These are phyloP conservation scores for Apium graveolens DNA, from an alignment of 129 eudicot species.

Conservation along the genomic window DNA sequence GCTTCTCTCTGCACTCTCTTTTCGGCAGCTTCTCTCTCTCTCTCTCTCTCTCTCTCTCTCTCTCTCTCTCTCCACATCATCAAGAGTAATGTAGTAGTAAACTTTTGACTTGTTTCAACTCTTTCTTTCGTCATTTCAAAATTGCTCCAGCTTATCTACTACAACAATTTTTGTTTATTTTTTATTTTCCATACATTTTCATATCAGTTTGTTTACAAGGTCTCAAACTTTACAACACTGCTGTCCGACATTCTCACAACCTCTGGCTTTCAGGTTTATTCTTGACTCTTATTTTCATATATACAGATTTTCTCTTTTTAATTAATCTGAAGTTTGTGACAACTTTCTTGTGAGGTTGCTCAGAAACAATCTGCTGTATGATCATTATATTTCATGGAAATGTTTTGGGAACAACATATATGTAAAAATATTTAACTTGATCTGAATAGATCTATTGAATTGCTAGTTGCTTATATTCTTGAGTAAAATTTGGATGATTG, in stretches of 20 bases:
- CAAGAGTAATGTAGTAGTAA: conserved; percentile 1
- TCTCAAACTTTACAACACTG: neutral
- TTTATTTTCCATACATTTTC: neutral
- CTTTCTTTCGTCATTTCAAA: conserved; percentile 4
- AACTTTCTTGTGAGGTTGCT: neutral
- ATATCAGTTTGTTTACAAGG: neutral
- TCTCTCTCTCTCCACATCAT: neutral
- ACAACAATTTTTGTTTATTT: too few species aligned
- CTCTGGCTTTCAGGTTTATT: neutral
- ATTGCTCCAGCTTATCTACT: neutral
- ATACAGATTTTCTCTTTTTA: neutral
- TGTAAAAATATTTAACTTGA: neutral
- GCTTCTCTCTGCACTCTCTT: neutral
- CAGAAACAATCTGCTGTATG: neutral
- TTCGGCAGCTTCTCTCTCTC: neutral
- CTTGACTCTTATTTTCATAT: neutral
- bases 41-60: neutral
- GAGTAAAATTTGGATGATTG: neutral
- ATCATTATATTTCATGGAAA: neutral
- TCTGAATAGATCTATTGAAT: neutral
- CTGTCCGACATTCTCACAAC: neutral
- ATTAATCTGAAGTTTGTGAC: neutral
- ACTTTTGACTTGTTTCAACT: conserved; percentile 6
- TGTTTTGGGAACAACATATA: neutral
- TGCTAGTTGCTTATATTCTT: neutral